These are phyloP conservation scores for Penicillium manginii DNA, from an alignment of 495 filamentous ascomycete species.

Conservation along the genomic window DNA sequence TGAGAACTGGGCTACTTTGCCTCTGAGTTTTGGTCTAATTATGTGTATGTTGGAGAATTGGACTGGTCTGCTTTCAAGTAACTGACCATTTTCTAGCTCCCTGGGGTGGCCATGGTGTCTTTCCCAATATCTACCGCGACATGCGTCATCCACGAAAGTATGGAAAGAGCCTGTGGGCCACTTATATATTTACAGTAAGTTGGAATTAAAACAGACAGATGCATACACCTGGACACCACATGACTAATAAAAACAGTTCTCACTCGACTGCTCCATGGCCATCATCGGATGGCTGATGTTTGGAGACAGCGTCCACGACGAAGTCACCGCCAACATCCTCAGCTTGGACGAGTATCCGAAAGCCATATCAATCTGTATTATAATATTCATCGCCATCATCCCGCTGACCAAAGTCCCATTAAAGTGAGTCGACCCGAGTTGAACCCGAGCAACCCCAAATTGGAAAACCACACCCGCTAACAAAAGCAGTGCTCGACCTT, in stretches of 20 bases:
- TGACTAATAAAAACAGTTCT: slow-evolving; percentile 54
- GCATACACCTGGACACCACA: background rate
- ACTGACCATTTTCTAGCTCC: slow-evolving; percentile 55
- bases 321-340: slow-evolving; percentile 89
- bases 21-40: slow-evolving; percentile 90
- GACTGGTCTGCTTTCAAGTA: background rate
- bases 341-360: slow-evolving; percentile 72
- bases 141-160: slow-evolving; percentile 96
- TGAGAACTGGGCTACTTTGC: slow-evolving; percentile 82
- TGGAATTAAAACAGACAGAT: slow-evolving; percentile 2
- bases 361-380: slow-evolving; percentile 74
- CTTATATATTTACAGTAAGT: slow-evolving; percentile 89
- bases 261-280: slow-evolving; percentile 79
- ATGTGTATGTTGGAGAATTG: slow-evolving; percentile 67
- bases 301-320: slow-evolving; percentile 79
- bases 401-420: slow-evolving; percentile 93
- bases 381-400: slow-evolving; percentile 86
- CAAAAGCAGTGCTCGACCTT: slow-evolving; percentile 68
- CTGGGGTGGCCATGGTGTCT: slow-evolving; percentile 94
- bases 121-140: slow-evolving; percentile 96
- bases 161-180: slow-evolving; percentile 71
- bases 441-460: background rate
- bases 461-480: slow-evolving; percentile 15
- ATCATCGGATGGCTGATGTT: slow-evolving; percentile 91
- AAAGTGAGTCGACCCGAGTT: slow-evolving; percentile 61